Conservation (phyloP, 2,329 filamentous ascomycete species). For the Colletotrichum sojae region DNA sequence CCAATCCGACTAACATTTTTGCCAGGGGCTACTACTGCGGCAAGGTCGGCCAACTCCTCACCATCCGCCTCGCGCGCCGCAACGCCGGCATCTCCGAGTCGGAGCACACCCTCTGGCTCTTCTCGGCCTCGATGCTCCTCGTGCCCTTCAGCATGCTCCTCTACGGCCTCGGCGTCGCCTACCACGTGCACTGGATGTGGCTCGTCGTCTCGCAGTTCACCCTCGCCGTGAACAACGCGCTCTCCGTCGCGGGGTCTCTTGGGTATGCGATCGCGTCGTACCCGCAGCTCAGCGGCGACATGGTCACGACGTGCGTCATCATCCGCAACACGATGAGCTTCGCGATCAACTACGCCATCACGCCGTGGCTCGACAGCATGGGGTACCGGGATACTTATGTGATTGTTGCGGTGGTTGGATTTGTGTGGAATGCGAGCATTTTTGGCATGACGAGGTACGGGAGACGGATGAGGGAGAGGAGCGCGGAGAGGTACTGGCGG, state of each 20-base stretch:
- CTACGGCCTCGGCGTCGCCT: slow-evolving; percentile 53
- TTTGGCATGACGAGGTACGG: slow-evolving; percentile 64
- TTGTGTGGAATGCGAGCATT: slow-evolving; percentile 57
- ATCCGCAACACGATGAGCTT: slow-evolving; percentile 56
- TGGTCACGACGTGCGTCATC: slow-evolving; percentile 49
- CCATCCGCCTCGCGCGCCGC: slow-evolving; percentile 54
- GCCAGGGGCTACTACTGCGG: slow-evolving; percentile 48
- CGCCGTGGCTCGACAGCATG: slow-evolving; percentile 49
- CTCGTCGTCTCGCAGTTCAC: slow-evolving; percentile 47
- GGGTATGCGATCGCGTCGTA: slow-evolving; percentile 51
- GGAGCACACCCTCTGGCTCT: slow-evolving; percentile 57
- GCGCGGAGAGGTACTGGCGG: slow-evolving; percentile 53
- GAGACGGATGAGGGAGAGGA: slow-evolving; percentile 56
- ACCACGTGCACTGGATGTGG: slow-evolving; percentile 51
- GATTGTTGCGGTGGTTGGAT: slow-evolving; percentile 51
- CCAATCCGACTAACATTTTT: not conserved
- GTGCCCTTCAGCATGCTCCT: slow-evolving; percentile 59
- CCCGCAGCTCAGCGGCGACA: slow-evolving; percentile 47
- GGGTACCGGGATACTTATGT: slow-evolving; percentile 56
- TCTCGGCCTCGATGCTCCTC: slow-evolving; percentile 47
- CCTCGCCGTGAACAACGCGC: slow-evolving; percentile 47
- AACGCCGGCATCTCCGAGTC: slow-evolving; percentile 59
- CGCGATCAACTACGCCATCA: slow-evolving; percentile 50
- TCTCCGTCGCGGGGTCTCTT: slow-evolving; percentile 46
- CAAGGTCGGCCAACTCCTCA: slow-evolving; percentile 54